Conservation (phyloP, 2,329 filamentous ascomycete genomes). For the Apiospora malaysiana region DNA sequence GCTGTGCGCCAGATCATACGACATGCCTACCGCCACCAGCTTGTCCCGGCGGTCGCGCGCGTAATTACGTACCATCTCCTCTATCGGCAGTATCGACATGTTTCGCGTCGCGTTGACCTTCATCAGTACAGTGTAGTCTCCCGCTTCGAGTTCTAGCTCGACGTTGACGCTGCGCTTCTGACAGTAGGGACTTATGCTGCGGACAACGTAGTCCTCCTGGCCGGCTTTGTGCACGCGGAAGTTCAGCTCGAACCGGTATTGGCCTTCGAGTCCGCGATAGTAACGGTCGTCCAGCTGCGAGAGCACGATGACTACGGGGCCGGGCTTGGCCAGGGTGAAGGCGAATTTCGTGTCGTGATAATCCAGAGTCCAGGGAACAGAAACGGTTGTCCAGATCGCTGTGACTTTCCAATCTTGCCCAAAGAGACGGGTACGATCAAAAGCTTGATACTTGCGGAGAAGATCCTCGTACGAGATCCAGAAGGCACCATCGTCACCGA, state of each 20-base stretch:
- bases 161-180: conserved; percentile 79
- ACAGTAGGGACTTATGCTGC: conserved; percentile 57
- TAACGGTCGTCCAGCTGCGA: conserved; percentile 64
- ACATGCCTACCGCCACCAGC: conserved; percentile 71
- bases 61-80: conserved; percentile 70
- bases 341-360: conserved; percentile 62
- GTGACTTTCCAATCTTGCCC: conserved; percentile 58
- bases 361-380: conserved; percentile 61
- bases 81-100: conserved; percentile 56
- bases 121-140: conserved; percentile 76
- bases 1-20: conserved; percentile 73
- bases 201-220: conserved; percentile 60
- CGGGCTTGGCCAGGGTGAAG: conserved; percentile 54
- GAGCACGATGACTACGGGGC: conserved; percentile 60
- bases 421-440: conserved; percentile 65
- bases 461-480: conserved; percentile 66
- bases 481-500: conserved; percentile 76
- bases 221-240: conserved; percentile 59
- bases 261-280: conserved; percentile 61
- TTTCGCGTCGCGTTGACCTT: conserved; percentile 73
- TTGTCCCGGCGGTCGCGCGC: conserved; percentile 72
- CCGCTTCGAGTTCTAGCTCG: conserved; percentile 75
- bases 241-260: conserved; percentile 59
- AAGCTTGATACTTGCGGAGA: conserved; percentile 62
- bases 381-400: conserved; percentile 55